Base-by-base conservation (phyloP, 1,284 basidiomycete species). In the Pyrrhoderma lamaoense region DNA sequence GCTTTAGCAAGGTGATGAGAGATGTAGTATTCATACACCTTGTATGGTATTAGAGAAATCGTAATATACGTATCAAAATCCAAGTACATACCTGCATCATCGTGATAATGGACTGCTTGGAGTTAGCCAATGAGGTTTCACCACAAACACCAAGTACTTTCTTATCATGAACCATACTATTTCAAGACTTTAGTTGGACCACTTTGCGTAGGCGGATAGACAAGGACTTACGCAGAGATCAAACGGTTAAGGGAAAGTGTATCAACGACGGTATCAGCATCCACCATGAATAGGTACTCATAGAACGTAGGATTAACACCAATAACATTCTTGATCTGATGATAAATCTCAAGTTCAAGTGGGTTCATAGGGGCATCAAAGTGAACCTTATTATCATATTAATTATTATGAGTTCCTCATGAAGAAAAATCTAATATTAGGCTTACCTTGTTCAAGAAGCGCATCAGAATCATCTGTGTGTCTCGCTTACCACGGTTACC, bases 311-410 rank as follows among this genome's bases (percentile, higher is more conserved):
- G 95, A 67, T 99, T 95, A 61, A 99, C 92, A 67, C 95, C 95
- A 60, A 99, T 98, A 50, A 99, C 93, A 64, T 99, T 98, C 78
- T 96, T 92, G 77, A 99, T 95, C 69, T 99, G 95, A 66, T 99
- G 96, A 65, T 94, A 98, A 67, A 99, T 91, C 72, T 99, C 95
- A 47, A 99, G 73, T 69, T 99, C 95, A 56, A 96, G 71, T 0
- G 94, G 96, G 63, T 87, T 93, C 96, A 99, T 99, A 0, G 93
- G 88, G 16, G 89, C 67, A 64, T 94, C 92, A 71, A 97, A 99
- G 70, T 99, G 95, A 31, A 98, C 95, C 77, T 94, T 62, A 2
- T 51, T n/a, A 35, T 27, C 42, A 18, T 19, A 18, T 18, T 21
- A 53, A 53, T 39, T 9, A 49, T 3, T 50, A 23, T 42, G 27